These are phyloP conservation scores for Fremontodendron californicum DNA, from an alignment of 345 rosid species.

Conservation along the genomic window DNA sequence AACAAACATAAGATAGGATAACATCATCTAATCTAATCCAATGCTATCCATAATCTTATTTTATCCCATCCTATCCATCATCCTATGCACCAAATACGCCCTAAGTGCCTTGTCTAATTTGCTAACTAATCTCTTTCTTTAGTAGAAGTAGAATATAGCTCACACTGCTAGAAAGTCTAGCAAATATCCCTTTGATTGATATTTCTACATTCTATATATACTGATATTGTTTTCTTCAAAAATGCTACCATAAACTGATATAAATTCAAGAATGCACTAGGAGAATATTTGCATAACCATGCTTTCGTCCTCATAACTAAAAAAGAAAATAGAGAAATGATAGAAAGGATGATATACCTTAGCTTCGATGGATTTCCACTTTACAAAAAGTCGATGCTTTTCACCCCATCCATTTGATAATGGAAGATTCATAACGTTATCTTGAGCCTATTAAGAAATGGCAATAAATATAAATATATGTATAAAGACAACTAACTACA, in stretches of 20 bases:
- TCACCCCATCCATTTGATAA: slow-evolving; percentile 95
- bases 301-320: background rate
- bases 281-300: background rate
- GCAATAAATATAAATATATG: slow-evolving; percentile 16
- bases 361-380: slow-evolving; percentile 91
- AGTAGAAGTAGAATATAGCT: background rate
- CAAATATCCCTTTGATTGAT: slow-evolving; percentile 4
- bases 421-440: slow-evolving; percentile 83
- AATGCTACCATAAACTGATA: background rate
- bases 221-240: background rate
- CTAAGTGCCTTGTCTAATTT: background rate
- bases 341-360: slow-evolving; percentile 44
- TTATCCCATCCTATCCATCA: no score
- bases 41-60: no score
- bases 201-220: background rate
- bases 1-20: no score
- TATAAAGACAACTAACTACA: slow-evolving; percentile 15
- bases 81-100: no score
- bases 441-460: slow-evolving; percentile 76
- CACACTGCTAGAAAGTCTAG: background rate
- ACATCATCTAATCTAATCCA: no score
- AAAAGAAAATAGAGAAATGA: background rate
- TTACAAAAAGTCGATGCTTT: slow-evolving; percentile 75
- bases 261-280: background rate
- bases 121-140: background rate